Evolutionary conservation across 108 stramenopile species (phyloP).

Genomic region (Cyclotella kingstonii): DNA sequence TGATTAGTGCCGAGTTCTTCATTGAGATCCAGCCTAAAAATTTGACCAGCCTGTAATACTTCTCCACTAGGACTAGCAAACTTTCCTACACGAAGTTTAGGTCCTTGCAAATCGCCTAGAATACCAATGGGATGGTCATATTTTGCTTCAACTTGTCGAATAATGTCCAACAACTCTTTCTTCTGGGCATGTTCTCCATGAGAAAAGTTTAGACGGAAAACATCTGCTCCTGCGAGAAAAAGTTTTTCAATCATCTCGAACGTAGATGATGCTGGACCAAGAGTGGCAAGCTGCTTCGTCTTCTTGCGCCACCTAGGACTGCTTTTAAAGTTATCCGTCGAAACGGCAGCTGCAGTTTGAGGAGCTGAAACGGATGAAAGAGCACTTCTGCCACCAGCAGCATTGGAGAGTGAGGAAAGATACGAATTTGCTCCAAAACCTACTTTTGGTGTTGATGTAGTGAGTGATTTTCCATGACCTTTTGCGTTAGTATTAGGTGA

Average conservation of each 20-base stretch:
- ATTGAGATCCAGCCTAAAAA: conserved; percentile 88
- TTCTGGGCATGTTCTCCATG: conserved; percentile 96
- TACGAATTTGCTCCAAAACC: background rate
- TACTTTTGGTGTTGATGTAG: background rate
- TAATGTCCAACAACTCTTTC: conserved; percentile 81
- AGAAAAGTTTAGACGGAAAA: conserved; percentile 94
- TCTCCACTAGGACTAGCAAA: conserved; percentile 80
- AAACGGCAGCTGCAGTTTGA: background rate
- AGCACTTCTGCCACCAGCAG: background rate
- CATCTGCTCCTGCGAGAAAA: conserved; percentile 93
- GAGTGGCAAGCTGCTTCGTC: conserved; percentile 90
- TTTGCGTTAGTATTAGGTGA: background rate
- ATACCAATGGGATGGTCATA: conserved; percentile 94
- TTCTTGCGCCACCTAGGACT: conserved; percentile 79
- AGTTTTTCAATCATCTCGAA: conserved; percentile 92
- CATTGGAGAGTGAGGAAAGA: background rate
- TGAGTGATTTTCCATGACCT: too few relatives aligned
- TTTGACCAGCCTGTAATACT: conserved; percentile 71
- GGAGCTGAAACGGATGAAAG: background rate
- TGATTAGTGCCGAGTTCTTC: conserved; percentile 74
- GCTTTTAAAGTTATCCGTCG: conserved; percentile 32
- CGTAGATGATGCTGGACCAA: conserved; percentile 87
- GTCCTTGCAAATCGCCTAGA: conserved; percentile 94
- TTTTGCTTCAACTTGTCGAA: conserved; percentile 84
- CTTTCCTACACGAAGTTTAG: conserved; percentile 91